phyloP scores from a whole-genome alignment of 2,329 filamentous ascomycete species.

The Tolypocladium amazonense region DNA sequence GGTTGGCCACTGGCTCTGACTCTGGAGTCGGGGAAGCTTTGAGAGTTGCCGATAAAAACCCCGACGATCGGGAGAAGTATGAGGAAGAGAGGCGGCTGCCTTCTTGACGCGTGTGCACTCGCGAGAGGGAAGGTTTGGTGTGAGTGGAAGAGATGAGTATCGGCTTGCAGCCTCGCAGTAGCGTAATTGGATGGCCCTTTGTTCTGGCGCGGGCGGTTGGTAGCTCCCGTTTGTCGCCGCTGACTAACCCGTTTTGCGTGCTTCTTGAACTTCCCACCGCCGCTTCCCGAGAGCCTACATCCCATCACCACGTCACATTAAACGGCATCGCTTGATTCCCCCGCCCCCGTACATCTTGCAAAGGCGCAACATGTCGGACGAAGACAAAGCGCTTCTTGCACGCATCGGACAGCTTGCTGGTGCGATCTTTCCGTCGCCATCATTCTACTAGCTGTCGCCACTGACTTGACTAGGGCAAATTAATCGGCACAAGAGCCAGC shows the following conservation, averaged over 20 bases:
- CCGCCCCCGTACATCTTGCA: background rate
- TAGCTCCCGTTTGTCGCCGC: background rate
- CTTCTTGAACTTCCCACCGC: background rate
- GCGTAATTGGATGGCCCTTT: background rate
- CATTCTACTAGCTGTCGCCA: constrained; percentile 5
- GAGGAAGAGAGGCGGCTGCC: background rate
- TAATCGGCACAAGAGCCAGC: constrained; percentile 64
- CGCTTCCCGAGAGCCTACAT: background rate
- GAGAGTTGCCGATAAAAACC: background rate
- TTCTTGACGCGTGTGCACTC: background rate
- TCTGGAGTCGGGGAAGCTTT: background rate
- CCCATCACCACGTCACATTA: background rate
- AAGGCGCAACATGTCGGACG: constrained; percentile 27
- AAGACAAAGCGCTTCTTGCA: constrained; percentile 42
- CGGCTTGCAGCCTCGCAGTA: background rate
- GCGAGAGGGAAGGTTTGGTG: background rate
- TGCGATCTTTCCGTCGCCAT: constrained; percentile 13
- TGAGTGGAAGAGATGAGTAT: background rate
- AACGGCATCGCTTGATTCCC: background rate
- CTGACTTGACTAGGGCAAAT: constrained; percentile 53
- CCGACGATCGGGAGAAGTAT: background rate
- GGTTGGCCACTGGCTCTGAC: background rate
- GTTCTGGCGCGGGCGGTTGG: background rate
- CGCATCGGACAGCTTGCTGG: constrained; percentile 42
- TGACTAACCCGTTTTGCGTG: background rate